A percentile compares a stretch with the other conserved stretches of the same genome.
These are phyloP conservation scores for Neofusicoccum kwambonambiense DNA, from an alignment of 2,329 filamentous ascomycete genomes.

Conservation along the genomic window DNA sequence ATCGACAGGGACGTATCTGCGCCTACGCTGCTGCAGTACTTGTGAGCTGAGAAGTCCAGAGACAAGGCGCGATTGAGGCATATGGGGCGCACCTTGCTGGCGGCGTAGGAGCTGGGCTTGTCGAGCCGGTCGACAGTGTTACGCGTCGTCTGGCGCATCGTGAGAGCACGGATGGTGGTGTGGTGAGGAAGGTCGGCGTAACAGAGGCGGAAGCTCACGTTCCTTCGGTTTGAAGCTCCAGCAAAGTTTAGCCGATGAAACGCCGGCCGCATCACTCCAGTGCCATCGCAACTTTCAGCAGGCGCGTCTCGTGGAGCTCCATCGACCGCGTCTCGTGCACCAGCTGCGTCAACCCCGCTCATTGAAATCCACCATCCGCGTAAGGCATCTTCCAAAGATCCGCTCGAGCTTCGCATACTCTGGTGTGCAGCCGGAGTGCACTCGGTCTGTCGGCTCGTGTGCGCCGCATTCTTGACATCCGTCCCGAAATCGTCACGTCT, in stretches of 20 bases:
- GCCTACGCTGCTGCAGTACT: constrained; percentile 64
- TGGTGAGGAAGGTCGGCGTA: not conserved
- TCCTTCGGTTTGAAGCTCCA: constrained; percentile 8
- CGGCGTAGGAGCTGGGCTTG: constrained; percentile 91
- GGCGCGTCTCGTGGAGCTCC: constrained; percentile 10
- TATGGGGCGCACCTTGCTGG: constrained; percentile 62
- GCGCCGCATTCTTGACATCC: not conserved
- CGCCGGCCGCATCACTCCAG: not conserved
- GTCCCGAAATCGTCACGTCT: not conserved
- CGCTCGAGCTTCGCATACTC: not conserved
- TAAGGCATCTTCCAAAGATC: not conserved
- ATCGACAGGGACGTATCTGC: constrained; percentile 61
- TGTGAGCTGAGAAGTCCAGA: not conserved
- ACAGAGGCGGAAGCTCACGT: constrained; percentile 3
- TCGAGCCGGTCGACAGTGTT: constrained; percentile 90
- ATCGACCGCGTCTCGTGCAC: not conserved
- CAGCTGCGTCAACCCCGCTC: not conserved
- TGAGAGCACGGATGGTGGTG: not conserved
- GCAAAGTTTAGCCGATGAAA: constrained; percentile 1
- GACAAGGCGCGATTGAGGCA: constrained; percentile 20
- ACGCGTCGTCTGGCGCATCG: constrained; percentile 51
- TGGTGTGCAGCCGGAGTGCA: not conserved
- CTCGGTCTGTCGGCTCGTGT: not conserved
- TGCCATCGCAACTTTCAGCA: constrained; percentile 1
- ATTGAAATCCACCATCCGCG: not conserved